Base-by-base conservation (phyloP, 805 yeast genomes). In the Saccharomycopsis capsularis region DNA sequence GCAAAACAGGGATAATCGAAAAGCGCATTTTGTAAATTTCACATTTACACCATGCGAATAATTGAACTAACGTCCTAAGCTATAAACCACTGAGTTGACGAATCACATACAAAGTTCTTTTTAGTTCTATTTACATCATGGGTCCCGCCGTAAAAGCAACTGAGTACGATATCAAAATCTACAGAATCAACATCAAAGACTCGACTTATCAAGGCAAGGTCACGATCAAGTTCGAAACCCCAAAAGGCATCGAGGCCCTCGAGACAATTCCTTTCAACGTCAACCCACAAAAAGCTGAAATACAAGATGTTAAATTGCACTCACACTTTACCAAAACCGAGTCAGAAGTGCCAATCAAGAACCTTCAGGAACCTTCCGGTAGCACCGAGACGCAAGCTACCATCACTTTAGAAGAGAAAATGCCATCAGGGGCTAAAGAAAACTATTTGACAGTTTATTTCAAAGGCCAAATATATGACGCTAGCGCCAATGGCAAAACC, bases 301-400 rank as follows among this genome's bases (percentile, higher is more conserved):
- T 45, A 6, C 9, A 19, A 5, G 29, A 29, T 11, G 35, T 32
- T 15, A 38, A 40, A 4, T n/a, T 45, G n/a, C 13, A 23, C 32
- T 37, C 48, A 3, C 18, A 40, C 18, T 45, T 9, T 21, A 46
- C 49, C 15, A 46, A 46, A 19, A 46, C 36, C 7, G 49, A 46
- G 11, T 16, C 44, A 3, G 42, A 46, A 39, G 29, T 40, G 19
- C 18, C 49, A 3, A 40, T 46, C 24, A 21, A 32, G 13, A 22
- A 37, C 5, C 13, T 37, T 13, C 11, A 13, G 4, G 29, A n/a
- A 15, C 22, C n/a, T 4, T n/a, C n/a, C n/a, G n/a, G n/a, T n/a
- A 22, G 21, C 13, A 16, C 11, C 32, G 32, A 29, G 32, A 13
- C 13, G 13, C 11, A 7, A 9, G 32, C 32, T 29, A 34, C 7